Evolutionary conservation across 2,329 filamentous ascomycete species (phyloP).

Genomic region (Colletotrichum sp.): DNA sequence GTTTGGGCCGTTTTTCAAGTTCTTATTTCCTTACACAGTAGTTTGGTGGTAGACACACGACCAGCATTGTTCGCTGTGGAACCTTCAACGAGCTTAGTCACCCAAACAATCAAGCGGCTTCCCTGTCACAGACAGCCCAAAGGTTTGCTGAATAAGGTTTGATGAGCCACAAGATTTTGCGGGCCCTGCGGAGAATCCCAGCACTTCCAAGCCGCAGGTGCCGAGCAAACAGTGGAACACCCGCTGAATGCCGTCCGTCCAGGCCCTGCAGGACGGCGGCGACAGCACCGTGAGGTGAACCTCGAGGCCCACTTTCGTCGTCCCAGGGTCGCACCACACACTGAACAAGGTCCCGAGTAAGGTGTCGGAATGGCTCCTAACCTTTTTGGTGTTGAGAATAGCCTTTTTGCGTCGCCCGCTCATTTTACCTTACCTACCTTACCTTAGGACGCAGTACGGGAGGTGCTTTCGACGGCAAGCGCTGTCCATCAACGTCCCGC

Average conservation of each 20-base stretch:
- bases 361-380: background rate
- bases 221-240: background rate
- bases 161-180: slow-evolving; percentile 6
- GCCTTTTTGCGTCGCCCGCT: background rate
- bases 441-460: background rate
- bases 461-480: background rate
- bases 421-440: background rate
- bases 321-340: background rate
- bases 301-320: background rate
- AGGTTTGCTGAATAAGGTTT: slow-evolving; percentile 9
- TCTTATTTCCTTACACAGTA: background rate
- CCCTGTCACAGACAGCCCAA: background rate
- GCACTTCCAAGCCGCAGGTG: background rate
- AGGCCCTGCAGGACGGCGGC: background rate
- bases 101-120: background rate
- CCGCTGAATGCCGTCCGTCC: background rate
- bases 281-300: background rate
- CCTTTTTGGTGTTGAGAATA: background rate
- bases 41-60: background rate
- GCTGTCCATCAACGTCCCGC: background rate
- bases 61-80: background rate
- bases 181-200: background rate
- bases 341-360: background rate
- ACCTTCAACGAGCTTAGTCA: background rate
- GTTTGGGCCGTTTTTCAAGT: background rate